Base-by-base conservation (phyloP, 2,329 filamentous ascomycete genomes). In the Colletotrichum incanum region DNA sequence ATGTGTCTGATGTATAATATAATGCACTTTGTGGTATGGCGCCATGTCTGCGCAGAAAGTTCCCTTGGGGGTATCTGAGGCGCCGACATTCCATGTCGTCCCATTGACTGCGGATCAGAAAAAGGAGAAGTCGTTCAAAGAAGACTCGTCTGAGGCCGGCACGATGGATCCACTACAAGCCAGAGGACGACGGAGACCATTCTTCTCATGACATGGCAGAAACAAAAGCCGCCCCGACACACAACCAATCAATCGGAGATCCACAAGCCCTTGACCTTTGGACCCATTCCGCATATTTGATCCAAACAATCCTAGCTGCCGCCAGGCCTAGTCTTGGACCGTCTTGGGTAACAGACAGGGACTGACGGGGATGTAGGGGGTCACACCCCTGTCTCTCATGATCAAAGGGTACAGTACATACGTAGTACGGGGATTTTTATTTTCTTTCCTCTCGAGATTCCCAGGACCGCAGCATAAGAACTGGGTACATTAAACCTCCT, bases 231-330 rank as follows among this genome's bases (percentile, higher is more conserved):
- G 66, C 59, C 70, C 59, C 31, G 18, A 16, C 37, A 59, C 56
- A 67, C 43, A 67, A 49, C 43, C 60, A 73, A 71, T 71, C 67
- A 73, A 73, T 59, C 71, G 56, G 54, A 71, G 71, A 66, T 71
- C 71, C 67, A 73, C 56, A 63, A 28, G 18, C 56, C 56, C 61
- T 58, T 71, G 59, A 45, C 45, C n/a, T 58, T 60, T 55, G 61
- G 67, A 54, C 62, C 71, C 67, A 71, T 62, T 71, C 52, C 67
- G 67, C 62, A 71, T 59, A 73, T 73, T 71, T 56, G 67, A 69
- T 73, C 67, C 61, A 71, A 58, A 67, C n/a, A 71, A 67, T 54
- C 65, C 67, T 73, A 71, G 71, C 64, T 71, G 71, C 71, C 61
- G 71, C 71, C 71, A 58, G 71, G 61, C 70, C 69, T 69, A 65